Base-by-base conservation (phyloP, 2,329 filamentous ascomycete species). In the Ophiosphaerella korrae region DNA sequence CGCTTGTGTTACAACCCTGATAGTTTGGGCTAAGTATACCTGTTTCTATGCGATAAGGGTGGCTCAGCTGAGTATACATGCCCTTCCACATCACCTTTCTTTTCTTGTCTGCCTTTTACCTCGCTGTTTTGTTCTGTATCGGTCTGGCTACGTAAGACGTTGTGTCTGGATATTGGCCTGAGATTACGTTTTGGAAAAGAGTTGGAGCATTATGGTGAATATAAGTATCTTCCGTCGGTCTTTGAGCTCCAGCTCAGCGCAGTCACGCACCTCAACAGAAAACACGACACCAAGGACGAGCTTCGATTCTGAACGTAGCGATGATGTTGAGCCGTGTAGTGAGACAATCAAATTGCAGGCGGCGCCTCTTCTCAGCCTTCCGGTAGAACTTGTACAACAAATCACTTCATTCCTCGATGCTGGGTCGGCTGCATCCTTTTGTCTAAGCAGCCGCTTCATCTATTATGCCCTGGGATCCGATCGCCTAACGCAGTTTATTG, bases 381-480 rank as follows among this genome's bases (percentile, higher is more conserved):
- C 69, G 1, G 23, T 69, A 24, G 69, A 72, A 44, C 50, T 72
- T 2, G 41, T 71, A 24, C 69, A 70, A 42, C 59, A 68, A 9
- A 60, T 72, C n/a, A 57, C 58, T 1, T 50, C 52, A 2, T 65
- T 68, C 42, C 62, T 71, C 8, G 50, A 62, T 44, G 47, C 50
- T 37, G 40, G 56, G 5, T 64, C 59, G 6, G 53, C 62, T 3
- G 65, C 68, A 1, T 53, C 62, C 3, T 65, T 72, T 41, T 65
- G 65, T 42, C 53, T 72, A 3, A 60, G 55, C 5, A 59, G 53
- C 1, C 62, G 66, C 6, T 65, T 62, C 42, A 54, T 66, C 14
- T 69, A 59, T 57, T 69, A 70, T 41, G 62, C 67, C 2, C 45
- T 70, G 38, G 69, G 69, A 26, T 66, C 58, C 1, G 39, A 55